Percentiles rank a stretch among this genome's conserved stretches.
phyloP scores from a whole-genome alignment of 495 filamentous ascomycete genomes.

The Lasiosphaeriaceae sp. region DNA sequence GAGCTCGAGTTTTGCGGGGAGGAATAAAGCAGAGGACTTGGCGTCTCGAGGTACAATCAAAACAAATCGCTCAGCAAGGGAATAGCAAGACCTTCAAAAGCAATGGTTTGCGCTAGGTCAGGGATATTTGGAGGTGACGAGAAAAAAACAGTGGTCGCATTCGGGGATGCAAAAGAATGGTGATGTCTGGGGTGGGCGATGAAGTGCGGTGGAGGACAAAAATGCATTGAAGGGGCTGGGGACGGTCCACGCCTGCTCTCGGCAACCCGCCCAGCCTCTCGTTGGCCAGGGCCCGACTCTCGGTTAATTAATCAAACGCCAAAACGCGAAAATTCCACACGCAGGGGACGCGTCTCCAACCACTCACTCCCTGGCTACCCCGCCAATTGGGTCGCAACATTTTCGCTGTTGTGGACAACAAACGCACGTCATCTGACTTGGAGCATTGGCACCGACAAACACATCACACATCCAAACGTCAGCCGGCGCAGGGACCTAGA shows the following conservation, averaged over 20 bases:
- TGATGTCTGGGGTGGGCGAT: neutral
- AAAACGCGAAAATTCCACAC: neutral
- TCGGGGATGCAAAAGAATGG: neutral
- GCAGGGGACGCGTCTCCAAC: neutral
- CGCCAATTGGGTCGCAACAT: neutral
- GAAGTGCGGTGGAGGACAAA: constrained; percentile 5
- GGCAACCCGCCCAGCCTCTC: constrained; percentile 17
- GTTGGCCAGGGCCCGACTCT: neutral
- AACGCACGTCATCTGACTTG: neutral
- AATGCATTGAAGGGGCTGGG: constrained; percentile 13
- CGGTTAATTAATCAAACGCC: neutral
- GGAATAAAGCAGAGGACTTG: neutral
- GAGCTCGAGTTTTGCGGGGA: neutral
- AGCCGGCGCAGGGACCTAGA: neutral
- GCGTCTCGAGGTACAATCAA: neutral
- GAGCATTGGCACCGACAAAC: neutral
- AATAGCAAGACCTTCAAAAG: neutral
- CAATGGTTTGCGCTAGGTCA: neutral
- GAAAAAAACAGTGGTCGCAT: neutral
- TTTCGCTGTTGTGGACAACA: neutral
- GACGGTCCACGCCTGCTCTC: constrained; percentile 17
- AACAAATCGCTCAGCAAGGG: neutral
- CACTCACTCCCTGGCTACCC: neutral
- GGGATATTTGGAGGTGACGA: neutral
- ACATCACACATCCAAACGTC: no score